Percentiles rank a stretch among this genome's conserved stretches.
Conservation (phyloP, 1,284 basidiomycete species). For the Rhodofomes roseus region DNA sequence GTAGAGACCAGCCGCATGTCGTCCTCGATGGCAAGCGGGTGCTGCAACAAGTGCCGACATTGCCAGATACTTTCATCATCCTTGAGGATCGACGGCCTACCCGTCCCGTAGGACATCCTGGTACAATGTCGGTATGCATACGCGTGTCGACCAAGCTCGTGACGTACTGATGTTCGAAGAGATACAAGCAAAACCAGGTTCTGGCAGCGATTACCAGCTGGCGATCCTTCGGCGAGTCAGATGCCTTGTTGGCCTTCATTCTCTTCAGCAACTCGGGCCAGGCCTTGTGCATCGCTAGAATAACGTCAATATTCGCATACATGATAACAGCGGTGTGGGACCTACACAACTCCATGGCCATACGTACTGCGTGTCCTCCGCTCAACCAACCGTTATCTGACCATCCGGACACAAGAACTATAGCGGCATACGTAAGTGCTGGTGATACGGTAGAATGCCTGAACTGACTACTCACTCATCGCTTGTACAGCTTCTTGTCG, state of each 20-base stretch:
- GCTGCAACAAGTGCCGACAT: slow-evolving; percentile 77
- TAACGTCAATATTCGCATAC: neutral
- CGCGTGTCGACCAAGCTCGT: neutral
- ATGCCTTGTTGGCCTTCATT: slow-evolving; percentile 62
- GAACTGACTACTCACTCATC: slow-evolving; percentile 59
- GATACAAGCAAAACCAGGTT: slow-evolving; percentile 88
- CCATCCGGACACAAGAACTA: slow-evolving; percentile 87
- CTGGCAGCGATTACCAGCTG: slow-evolving; percentile 77
- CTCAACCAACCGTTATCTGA: slow-evolving; percentile 90
- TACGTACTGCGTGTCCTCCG: slow-evolving; percentile 87
- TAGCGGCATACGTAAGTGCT: neutral
- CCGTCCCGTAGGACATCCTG: slow-evolving; percentile 89
- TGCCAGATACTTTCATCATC: slow-evolving; percentile 88
- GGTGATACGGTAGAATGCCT: neutral
- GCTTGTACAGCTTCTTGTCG: slow-evolving; percentile 85
- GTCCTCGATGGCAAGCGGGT: slow-evolving; percentile 86
- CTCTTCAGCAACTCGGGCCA: slow-evolving; percentile 79
- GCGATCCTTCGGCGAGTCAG: slow-evolving; percentile 63
- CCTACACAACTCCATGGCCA: slow-evolving; percentile 88
- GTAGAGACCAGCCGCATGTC: slow-evolving; percentile 95
- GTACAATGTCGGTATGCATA: neutral
- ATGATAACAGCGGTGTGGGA: slow-evolving; percentile 4
- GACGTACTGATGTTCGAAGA: slow-evolving; percentile 88
- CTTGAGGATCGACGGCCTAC: slow-evolving; percentile 85
- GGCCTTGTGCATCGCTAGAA: slow-evolving; percentile 79